phyloP scores from a whole-genome alignment of 2,329 filamentous ascomycete genomes.

The Acephala macrosclerotiorum region DNA sequence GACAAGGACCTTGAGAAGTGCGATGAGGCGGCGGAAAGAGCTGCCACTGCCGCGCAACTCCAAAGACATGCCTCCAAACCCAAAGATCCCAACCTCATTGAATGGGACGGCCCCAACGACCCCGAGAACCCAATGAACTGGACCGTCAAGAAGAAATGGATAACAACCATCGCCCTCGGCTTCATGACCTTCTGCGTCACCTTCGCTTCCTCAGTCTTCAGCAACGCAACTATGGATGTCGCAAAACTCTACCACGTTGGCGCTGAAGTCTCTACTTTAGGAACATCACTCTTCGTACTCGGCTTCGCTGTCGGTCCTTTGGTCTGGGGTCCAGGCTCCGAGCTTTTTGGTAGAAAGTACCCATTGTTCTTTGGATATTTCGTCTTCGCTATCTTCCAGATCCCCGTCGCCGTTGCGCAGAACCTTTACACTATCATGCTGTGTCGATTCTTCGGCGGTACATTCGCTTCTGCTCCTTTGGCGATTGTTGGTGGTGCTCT shows the following conservation, averaged over 20 bases:
- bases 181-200: conserved; percentile 37
- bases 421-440: conserved; percentile 62
- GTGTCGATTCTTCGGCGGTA: conserved; percentile 59
- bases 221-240: conserved; percentile 33
- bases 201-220: conserved; percentile 40
- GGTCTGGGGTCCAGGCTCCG: conserved; percentile 53
- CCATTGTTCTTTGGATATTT: conserved; percentile 57
- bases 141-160: conserved; percentile 37
- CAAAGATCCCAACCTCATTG: conserved; percentile 28
- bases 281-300: conserved; percentile 35
- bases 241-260: conserved; percentile 31
- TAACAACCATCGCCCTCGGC: conserved; percentile 34
- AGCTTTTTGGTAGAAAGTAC: conserved; percentile 56
- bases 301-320: conserved; percentile 42
- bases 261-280: conserved; percentile 33
- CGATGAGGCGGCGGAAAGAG: conserved; percentile 5
- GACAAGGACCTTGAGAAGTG: conserved; percentile 11
- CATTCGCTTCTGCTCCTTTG: conserved; percentile 58
- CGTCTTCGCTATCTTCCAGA: conserved; percentile 60
- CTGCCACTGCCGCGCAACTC: not conserved
- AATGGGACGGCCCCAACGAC: conserved; percentile 38
- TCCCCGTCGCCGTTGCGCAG: conserved; percentile 60
- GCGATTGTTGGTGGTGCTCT: conserved; percentile 63
- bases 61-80: not conserved
- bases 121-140: conserved; percentile 39